A percentile compares a stretch with the other conserved stretches of the same genome.
Evolutionary conservation across 1,284 basidiomycete genomes (phyloP).

Genomic region (Papiliotrema flavescens): DNA sequence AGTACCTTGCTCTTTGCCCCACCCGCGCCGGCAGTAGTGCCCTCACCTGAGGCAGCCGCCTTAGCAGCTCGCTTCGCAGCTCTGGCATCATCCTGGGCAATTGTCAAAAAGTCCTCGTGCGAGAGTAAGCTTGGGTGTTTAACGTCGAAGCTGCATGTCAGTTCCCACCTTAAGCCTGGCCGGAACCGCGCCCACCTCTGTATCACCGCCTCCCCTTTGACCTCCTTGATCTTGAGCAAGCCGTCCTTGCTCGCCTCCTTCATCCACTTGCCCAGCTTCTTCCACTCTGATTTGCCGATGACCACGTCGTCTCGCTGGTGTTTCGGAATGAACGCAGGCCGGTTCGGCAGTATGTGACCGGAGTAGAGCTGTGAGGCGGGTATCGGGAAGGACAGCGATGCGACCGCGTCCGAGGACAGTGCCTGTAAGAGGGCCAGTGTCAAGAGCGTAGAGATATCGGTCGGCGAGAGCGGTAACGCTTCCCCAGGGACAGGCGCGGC

Average conservation of each 20-base stretch:
- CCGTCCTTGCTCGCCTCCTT: conserved; percentile 68
- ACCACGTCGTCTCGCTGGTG: conserved; percentile 61
- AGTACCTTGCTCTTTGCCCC: conserved; percentile 32
- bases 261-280: conserved; percentile 74
- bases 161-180: conserved; percentile 21
- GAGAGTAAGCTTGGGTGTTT: conserved; percentile 58
- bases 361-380: conserved; percentile 72
- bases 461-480: conserved; percentile 51
- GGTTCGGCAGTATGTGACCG: conserved; percentile 67
- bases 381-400: conserved; percentile 64
- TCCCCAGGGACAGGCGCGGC: background rate
- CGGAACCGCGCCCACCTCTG: conserved; percentile 19
- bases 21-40: conserved; percentile 44
- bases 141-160: conserved; percentile 55
- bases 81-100: conserved; percentile 58
- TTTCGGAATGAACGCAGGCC: conserved; percentile 61
- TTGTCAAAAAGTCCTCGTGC: conserved; percentile 58
- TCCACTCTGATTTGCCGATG: conserved; percentile 55
- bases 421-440: conserved; percentile 61
- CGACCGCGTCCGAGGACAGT: conserved; percentile 50
- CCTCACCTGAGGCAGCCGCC: conserved; percentile 51
- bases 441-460: conserved; percentile 57
- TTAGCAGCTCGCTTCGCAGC: conserved; percentile 46
- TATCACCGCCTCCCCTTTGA: conserved; percentile 55
- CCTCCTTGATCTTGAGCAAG: conserved; percentile 67